Percentiles rank a stretch among this genome's conserved stretches.
Evolutionary conservation across 1,139 yeast genomes (phyloP).

Genomic region (Zygosaccharomyces sapae): DNA sequence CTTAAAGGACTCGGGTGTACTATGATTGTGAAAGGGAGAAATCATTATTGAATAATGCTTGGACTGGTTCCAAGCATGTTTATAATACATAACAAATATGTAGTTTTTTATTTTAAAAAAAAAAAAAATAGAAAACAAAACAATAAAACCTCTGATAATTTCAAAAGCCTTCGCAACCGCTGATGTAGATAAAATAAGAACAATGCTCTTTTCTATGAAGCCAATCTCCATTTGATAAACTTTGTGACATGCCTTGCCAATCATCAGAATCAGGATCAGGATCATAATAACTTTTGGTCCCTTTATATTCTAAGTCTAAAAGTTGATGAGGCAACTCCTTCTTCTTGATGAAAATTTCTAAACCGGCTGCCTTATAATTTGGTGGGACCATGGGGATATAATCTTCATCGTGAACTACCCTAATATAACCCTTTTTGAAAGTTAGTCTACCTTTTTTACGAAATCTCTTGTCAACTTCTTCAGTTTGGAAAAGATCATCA

Average conservation of each 20-base stretch:
- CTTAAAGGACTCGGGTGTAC: conserved; percentile 78
- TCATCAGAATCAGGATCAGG: conserved; percentile 6
- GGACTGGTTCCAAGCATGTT: conserved; percentile 10
- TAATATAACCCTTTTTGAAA: conserved; percentile 37
- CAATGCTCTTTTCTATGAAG: conserved; percentile 15
- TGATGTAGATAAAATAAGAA: conserved; percentile 19
- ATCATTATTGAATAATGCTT: conserved; percentile 12
- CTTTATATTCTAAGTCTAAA: conserved; percentile 38
- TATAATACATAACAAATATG: conserved; percentile 1
- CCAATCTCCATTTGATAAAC: conserved; percentile 5
- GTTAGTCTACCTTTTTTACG: conserved; percentile 17
- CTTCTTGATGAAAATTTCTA: conserved; percentile 46
- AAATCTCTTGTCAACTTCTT: conserved; percentile 26
- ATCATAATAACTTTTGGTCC: conserved; percentile 17
- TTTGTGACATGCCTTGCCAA: conserved; percentile 4
- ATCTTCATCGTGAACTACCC: conserved; percentile 57
- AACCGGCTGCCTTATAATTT: conserved; percentile 46
- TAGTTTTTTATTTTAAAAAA: not conserved
- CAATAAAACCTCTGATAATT: too few species aligned
- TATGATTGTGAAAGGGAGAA: conserved; percentile 35
- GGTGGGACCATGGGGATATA: conserved; percentile 59
- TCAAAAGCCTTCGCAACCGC: conserved; percentile 27
- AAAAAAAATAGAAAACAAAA: too few species aligned
- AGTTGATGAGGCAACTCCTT: conserved; percentile 45
- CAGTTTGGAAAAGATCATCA: conserved; percentile 46